Percentiles rank a stretch among this genome's conserved stretches.
Evolutionary conservation across 108 stramenopile genomes (phyloP).

Genomic region (Skeletonema grethae): DNA sequence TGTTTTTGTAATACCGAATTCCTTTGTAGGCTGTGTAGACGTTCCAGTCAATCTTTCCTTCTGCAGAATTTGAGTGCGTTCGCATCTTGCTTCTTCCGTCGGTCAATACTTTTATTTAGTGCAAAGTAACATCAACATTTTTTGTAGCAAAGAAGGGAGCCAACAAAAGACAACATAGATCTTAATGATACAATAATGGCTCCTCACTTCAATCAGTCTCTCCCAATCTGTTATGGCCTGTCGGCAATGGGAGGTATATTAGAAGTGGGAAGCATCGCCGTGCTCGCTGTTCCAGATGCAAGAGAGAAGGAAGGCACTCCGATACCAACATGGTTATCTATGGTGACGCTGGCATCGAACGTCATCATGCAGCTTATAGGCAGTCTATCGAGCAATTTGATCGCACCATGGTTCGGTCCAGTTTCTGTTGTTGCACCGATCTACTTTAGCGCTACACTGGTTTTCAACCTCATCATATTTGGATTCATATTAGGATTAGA

Average conservation of each 20-base stretch:
- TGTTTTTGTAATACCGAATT: no score
- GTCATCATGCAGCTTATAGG: conserved; percentile 29
- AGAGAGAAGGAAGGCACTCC: conserved; percentile 24
- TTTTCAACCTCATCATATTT: conserved; percentile 44
- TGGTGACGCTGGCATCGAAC: conserved; percentile 27
- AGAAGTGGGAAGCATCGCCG: conserved; percentile 40
- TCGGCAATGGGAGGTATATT: conserved; percentile 41
- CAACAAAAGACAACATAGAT: no score
- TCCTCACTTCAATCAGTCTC: conserved; percentile 21
- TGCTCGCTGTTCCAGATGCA: conserved; percentile 36
- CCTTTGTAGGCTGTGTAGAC: no score
- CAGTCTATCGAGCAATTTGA: conserved; percentile 19
- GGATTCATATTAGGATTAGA: conserved; percentile 38
- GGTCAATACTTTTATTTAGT: no score
- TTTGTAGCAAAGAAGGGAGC: no score
- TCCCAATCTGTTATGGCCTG: conserved; percentile 26
- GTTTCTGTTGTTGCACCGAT: conserved; percentile 38
- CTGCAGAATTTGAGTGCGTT: no score
- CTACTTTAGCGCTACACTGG: conserved; percentile 24
- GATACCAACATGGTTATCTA: neutral
- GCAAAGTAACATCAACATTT: no score
- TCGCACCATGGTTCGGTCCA: conserved; percentile 54
- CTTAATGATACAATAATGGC: neutral
- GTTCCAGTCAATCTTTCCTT: no score
- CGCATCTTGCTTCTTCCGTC: no score